These are phyloP conservation scores for Fusarium sp. DNA, from an alignment of 2,329 filamentous ascomycete species.

Conservation along the genomic window DNA sequence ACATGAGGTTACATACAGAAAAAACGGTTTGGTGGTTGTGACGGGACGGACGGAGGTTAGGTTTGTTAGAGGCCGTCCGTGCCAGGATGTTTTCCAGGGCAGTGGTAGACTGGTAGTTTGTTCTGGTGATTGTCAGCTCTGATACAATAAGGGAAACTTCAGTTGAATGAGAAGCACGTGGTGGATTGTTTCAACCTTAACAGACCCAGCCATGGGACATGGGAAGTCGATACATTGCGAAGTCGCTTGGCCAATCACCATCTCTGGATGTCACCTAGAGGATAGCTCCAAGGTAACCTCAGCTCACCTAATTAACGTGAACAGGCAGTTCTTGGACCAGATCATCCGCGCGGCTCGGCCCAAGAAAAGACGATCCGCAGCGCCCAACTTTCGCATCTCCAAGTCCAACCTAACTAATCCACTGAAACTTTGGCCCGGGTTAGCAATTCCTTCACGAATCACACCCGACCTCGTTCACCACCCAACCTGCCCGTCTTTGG, in stretches of 20 bases:
- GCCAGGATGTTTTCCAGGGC: constrained; percentile 15
- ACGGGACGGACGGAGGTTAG: not conserved
- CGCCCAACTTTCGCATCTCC: constrained; percentile 32
- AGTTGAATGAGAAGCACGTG: constrained; percentile 22
- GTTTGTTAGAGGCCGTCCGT: not conserved
- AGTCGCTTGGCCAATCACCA: not conserved
- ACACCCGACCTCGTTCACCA: not conserved
- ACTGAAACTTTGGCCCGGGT: constrained; percentile 19
- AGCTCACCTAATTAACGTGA: constrained; percentile 29
- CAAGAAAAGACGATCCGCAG: constrained; percentile 36
- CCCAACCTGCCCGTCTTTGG: not conserved
- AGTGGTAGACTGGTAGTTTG: not conserved
- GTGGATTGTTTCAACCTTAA: constrained; percentile 27
- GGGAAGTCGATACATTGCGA: not conserved
- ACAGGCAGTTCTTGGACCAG: constrained; percentile 24
- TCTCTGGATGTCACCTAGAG: constrained; percentile 11
- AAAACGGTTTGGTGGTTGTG: constrained; percentile 6
- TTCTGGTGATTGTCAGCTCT: not conserved
- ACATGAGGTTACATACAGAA: not conserved
- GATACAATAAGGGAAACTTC: constrained; percentile 6
- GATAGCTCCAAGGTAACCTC: constrained; percentile 23
- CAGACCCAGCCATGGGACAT: constrained; percentile 3
- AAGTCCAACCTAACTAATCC: constrained; percentile 30
- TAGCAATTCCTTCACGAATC: constrained; percentile 20
- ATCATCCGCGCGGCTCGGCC: constrained; percentile 37